phyloP scores from a whole-genome alignment of 192 early-diverging fungal species.

The Dissophora globulifera region DNA sequence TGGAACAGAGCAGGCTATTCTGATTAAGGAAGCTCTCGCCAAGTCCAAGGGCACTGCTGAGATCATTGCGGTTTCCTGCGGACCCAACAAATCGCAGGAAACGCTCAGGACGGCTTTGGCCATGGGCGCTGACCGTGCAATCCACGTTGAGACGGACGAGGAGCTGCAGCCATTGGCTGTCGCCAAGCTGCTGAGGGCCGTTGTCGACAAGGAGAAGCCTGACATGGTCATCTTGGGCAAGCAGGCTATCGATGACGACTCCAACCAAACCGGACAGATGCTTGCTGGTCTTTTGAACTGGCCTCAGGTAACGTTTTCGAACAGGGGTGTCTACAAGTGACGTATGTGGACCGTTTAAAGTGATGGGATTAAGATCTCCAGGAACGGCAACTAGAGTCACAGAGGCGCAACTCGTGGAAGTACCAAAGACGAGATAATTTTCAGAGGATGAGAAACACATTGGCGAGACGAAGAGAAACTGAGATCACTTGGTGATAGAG shows the following conservation, averaged over 20 bases:
- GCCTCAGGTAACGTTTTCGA: conserved; percentile 88
- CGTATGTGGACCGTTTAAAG: too few relatives aligned
- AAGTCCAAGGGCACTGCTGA: conserved; percentile 69
- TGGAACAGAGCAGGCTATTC: conserved; percentile 96
- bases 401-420: too few relatives aligned
- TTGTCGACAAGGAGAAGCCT: conserved; percentile 90
- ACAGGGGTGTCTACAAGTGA: too few relatives aligned
- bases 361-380: conserved; percentile 3
- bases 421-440: too few relatives aligned
- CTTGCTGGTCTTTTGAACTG: conserved; percentile 93
- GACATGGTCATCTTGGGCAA: conserved; percentile 96
- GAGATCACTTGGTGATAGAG: too few relatives aligned
- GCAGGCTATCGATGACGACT: conserved; percentile 99
- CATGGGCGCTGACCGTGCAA: conserved; percentile 96
- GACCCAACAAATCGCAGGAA: conserved; percentile 90
- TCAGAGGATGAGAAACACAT: too few relatives aligned
- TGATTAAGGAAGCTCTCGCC: conserved; percentile 87
- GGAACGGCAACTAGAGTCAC: conserved; percentile 11
- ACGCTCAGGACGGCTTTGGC: conserved; percentile 95
- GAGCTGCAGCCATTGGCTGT: conserved; percentile 88
- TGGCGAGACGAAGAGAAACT: too few relatives aligned
- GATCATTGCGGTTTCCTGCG: conserved; percentile 90
- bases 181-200: conserved; percentile 92
- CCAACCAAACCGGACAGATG: conserved; percentile 98
- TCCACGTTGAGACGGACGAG: conserved; percentile 90